Conservation (phyloP, 1,139 yeast genomes). For the Kodamaea sp. region DNA sequence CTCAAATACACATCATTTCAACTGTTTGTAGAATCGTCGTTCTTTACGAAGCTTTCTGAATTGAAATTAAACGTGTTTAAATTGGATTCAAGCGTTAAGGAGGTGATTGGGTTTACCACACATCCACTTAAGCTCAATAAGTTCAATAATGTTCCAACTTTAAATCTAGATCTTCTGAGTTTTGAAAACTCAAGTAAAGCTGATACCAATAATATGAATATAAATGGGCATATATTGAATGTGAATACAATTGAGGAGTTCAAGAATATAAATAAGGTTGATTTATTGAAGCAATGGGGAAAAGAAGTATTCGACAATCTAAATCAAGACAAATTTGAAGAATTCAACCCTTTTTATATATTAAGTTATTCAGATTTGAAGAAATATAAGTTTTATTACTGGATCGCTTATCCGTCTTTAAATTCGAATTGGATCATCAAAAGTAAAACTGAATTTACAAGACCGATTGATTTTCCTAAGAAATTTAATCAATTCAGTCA, state of each 20-base stretch:
- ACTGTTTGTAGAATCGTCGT: conserved; percentile 81
- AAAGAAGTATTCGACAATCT: conserved; percentile 18
- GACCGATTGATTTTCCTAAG: background rate
- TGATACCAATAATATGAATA: conserved; percentile 8
- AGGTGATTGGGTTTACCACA: conserved; percentile 37
- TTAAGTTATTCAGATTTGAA: conserved; percentile 84
- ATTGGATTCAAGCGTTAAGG: conserved; percentile 47
- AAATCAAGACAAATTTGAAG: conserved; percentile 10
- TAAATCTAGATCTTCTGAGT: conserved; percentile 39
- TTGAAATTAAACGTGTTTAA: conserved; percentile 65
- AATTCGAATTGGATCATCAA: conserved; percentile 40
- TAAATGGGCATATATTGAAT: conserved; percentile 43
- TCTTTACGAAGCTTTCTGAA: conserved; percentile 69
- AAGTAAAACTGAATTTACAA: background rate
- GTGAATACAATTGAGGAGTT: conserved; percentile 86
- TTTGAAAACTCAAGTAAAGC: conserved; percentile 40
- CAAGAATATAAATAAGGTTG: conserved; percentile 59
- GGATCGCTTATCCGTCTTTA: conserved; percentile 80
- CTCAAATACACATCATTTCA: conserved; percentile 53
- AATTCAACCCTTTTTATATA: conserved; percentile 46
- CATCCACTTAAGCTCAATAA: conserved; percentile 31
- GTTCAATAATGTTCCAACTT: conserved; percentile 41
- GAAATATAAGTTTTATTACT: conserved; percentile 80
- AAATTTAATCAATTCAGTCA: too few relatives aligned
- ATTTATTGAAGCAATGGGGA: conserved; percentile 50